These are phyloP conservation scores for Solanum verrucosum DNA, from an alignment of 257 asterid genomes.

Conservation along the genomic window DNA sequence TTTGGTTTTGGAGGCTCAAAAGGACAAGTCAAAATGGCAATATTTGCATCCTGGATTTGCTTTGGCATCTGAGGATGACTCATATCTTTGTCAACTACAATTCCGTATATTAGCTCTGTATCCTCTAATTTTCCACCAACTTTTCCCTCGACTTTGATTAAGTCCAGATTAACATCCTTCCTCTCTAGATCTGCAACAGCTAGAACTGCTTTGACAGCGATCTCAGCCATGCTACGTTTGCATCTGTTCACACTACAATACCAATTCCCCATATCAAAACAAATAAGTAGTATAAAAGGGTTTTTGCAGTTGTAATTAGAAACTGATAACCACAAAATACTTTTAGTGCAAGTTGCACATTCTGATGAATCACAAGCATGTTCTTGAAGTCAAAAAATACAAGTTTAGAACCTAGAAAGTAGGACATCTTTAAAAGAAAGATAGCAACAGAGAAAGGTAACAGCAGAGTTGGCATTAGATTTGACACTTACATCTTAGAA, in stretches of 20 bases:
- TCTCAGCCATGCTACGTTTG: conserved; percentile 81
- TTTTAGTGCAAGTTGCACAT: not conserved
- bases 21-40: conserved; percentile 91
- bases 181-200: conserved; percentile 95
- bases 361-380: not conserved
- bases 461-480: not conserved
- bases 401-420: not conserved
- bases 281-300: not conserved
- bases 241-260: conserved; percentile 83
- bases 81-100: conserved; percentile 89
- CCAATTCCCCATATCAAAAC: not conserved
- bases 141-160: conserved; percentile 88
- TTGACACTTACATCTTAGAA: conserved; percentile 76
- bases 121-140: conserved; percentile 95
- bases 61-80: conserved; percentile 97
- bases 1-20: conserved; percentile 98
- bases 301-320: not conserved
- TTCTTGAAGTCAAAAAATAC: not conserved
- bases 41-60: conserved; percentile 72
- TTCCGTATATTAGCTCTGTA: conserved; percentile 74
- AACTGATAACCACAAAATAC: not conserved
- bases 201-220: conserved; percentile 90
- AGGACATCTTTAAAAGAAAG: not conserved
- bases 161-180: conserved; percentile 85
- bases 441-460: not conserved